These are phyloP conservation scores for Pachysolen tannophilus DNA, from an alignment of 805 yeast species.

Conservation along the genomic window DNA sequence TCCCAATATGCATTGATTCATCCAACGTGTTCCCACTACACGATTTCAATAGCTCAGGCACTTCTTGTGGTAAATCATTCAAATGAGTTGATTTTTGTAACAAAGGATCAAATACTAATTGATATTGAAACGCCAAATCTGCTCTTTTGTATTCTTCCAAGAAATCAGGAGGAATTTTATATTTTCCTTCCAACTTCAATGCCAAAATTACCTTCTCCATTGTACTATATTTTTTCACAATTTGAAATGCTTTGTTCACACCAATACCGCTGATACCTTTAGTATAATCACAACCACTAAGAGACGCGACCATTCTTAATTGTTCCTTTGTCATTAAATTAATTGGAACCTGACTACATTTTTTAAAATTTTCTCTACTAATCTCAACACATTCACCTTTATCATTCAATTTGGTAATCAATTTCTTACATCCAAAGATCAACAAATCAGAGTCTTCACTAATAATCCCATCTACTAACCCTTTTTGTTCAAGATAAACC, in stretches of 20 bases:
- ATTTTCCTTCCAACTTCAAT: constrained; percentile 54
- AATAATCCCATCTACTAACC: constrained; percentile 74
- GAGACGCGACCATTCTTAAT: constrained; percentile 67
- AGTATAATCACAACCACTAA: constrained; percentile 97
- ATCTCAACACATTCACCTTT: constrained; percentile 64
- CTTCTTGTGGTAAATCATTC: constrained; percentile 42
- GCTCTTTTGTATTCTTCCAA: constrained; percentile 58
- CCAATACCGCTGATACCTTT: constrained; percentile 82
- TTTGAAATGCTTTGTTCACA: constrained; percentile 59
- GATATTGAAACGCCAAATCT: constrained; percentile 71
- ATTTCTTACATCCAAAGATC: constrained; percentile 71
- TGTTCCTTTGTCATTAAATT: constrained; percentile 45
- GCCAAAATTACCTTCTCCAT: constrained; percentile 50
- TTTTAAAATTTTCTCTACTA: constrained; percentile 41
- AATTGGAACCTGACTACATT: constrained; percentile 40
- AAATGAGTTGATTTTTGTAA: constrained; percentile 43
- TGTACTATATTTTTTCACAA: constrained; percentile 42
- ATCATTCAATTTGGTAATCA: constrained; percentile 79
- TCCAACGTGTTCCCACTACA: constrained; percentile 41
- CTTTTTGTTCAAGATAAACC: constrained; percentile 75
- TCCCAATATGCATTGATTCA: constrained; percentile 37
- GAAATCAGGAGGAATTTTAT: constrained; percentile 47
- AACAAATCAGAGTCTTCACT: constrained; percentile 93
- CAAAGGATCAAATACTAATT: constrained; percentile 75
- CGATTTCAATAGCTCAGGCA: constrained; percentile 21